These are phyloP conservation scores for Cyclostephanos tholiformis DNA, from an alignment of 108 stramenopile genomes.

Conservation along the genomic window DNA sequence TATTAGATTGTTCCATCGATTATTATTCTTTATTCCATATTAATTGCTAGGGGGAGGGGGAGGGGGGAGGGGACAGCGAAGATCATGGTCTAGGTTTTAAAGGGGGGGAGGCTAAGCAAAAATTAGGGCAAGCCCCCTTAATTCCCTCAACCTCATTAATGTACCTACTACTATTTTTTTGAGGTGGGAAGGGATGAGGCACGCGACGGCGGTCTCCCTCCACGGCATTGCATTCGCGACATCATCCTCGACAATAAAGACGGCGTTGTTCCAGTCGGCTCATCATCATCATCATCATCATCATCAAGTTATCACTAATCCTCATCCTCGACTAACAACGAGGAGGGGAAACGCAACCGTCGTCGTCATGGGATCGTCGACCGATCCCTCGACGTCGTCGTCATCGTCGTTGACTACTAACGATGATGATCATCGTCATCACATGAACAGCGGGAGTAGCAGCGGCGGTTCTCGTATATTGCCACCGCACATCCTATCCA, in stretches of 20 bases:
- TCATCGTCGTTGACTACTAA: conserved; percentile 1
- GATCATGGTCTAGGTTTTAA: too few relatives aligned
- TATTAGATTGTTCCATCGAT: too few relatives aligned
- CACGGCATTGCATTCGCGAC: background rate
- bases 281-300: background rate
- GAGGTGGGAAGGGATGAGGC: background rate
- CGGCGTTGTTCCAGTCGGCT: background rate
- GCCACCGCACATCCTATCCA: conserved; percentile 10
- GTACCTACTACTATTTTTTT: too few relatives aligned
- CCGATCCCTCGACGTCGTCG: too few relatives aligned
- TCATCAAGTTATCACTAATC: background rate
- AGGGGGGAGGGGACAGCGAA: too few relatives aligned
- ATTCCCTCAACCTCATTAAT: too few relatives aligned
- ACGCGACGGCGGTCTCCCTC: background rate
- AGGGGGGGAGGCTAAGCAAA: too few relatives aligned
- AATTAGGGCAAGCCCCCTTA: too few relatives aligned
- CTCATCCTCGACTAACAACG: background rate
- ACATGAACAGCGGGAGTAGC: conserved; percentile 1
- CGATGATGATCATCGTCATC: too few relatives aligned
- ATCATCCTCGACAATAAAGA: background rate
- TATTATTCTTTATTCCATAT: too few relatives aligned
- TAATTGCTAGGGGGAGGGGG: too few relatives aligned
- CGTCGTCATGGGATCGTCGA: background rate
- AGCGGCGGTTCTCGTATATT: background rate
- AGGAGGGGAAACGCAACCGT: too few relatives aligned